phyloP scores from a whole-genome alignment of 2,329 filamentous ascomycete genomes.

The Claviceps purpurea region DNA sequence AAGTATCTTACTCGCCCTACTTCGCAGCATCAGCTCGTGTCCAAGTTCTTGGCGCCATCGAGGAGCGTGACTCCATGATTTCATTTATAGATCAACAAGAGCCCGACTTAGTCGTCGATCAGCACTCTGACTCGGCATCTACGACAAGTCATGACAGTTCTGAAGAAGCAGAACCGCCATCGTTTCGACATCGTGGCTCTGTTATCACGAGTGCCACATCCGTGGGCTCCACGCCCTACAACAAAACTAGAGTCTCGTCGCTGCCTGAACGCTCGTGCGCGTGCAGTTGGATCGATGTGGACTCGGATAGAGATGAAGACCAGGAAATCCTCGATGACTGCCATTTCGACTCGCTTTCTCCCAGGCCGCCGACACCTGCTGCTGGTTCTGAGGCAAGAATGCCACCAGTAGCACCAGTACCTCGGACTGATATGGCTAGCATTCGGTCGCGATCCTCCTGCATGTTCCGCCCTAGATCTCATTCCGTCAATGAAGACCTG shows the following conservation, averaged over 20 bases:
- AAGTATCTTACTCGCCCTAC: constrained; percentile 13
- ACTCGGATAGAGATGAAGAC: constrained; percentile 20
- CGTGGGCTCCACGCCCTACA: constrained; percentile 16
- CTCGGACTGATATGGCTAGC: background rate
- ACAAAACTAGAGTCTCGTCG: constrained; percentile 11
- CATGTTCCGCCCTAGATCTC: constrained; percentile 11
- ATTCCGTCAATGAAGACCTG: constrained; percentile 11
- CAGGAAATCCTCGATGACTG: constrained; percentile 4
- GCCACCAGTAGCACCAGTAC: background rate
- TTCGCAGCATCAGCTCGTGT: constrained; percentile 17
- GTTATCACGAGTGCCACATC: constrained; percentile 24
- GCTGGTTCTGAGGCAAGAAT: constrained; percentile 8
- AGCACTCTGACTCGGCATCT: constrained; percentile 21
- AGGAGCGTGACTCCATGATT: constrained; percentile 22
- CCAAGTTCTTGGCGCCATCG: constrained; percentile 20
- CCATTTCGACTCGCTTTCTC: constrained; percentile 12
- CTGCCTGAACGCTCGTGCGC: constrained; percentile 10
- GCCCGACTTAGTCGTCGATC: constrained; percentile 9
- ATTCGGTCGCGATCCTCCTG: constrained; percentile 1
- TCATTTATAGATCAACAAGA: constrained; percentile 19
- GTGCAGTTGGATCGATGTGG: constrained; percentile 25
- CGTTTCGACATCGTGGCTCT: constrained; percentile 21
- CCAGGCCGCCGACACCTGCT: constrained; percentile 18
- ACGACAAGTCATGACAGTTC: constrained; percentile 18
- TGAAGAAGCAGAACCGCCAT: constrained; percentile 19